Evolutionary conservation across 129 eudicot genomes (phyloP), one percentile per base, ranked within the genome.

Genomic region (Mikania micrantha): DNA sequence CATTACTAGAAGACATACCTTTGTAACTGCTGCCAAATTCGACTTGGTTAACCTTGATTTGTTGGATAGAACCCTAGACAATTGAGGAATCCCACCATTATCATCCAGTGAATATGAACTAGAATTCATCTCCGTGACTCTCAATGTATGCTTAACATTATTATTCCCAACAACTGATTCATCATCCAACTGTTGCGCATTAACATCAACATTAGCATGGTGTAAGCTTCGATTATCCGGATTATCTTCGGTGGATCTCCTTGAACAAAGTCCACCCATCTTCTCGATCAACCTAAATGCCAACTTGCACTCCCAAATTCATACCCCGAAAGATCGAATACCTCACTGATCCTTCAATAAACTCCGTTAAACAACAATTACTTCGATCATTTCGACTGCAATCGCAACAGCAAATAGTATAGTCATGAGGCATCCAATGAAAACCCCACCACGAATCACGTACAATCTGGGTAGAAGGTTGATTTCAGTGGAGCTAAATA

Each of bases 181-280:
- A 16, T 58, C 77, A 54, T 80, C 65, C 54, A 47, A 74, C 57
- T 71, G 75, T 69, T 72, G 81, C 59, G 85, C 86, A 71, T 79
- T 64, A 67, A 39, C 69, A 11, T 60, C 20, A 39, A 85, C 95
- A 60, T 89, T 86, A n/a, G 72, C 84, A 58, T 83, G 81, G 4
- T 85, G 80, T 64, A 78, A 64, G 59, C 64, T 66, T 60, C 85
- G 67, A 47, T 69, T 60, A 17, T 82, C 74, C 38, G 77, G 59
- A 72, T 71, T 49, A 52, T 91, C 95, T 24, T 77, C 73, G 2
- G 90, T 87, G 68, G 97, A 76, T 77, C 88, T 88, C 79, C 82
- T 82, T 17, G 98, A 92, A 82, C 96, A 92, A 54, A 92, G 35
- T 67, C 98, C 98, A 72, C 98, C 98, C 98, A 92, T 91, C 60